Conservation (phyloP, 2,329 filamentous ascomycete genomes). For the Botrytis tulipae region DNA sequence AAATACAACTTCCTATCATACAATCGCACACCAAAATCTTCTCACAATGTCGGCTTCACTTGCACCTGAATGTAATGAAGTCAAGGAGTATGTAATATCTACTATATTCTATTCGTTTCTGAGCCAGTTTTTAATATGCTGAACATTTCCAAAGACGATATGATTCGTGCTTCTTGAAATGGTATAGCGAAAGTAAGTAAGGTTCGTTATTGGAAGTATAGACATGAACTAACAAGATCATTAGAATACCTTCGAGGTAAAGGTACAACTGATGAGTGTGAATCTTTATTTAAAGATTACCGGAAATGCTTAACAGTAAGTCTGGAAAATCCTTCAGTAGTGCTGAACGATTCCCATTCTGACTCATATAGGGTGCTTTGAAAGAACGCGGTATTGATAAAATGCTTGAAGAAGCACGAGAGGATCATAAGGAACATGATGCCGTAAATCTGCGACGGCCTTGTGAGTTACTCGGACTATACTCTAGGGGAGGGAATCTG, state of each 20-base stretch:
- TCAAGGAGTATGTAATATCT: constrained; percentile 73
- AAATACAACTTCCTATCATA: not conserved
- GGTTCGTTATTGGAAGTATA: constrained; percentile 24
- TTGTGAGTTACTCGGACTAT: constrained; percentile 32
- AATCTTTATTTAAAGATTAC: constrained; percentile 82
- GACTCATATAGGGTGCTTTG: constrained; percentile 64
- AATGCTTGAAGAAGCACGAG: constrained; percentile 85
- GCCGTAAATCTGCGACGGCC: constrained; percentile 59
- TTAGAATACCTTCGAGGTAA: constrained; percentile 86
- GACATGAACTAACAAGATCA: constrained; percentile 22
- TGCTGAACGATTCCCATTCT: constrained; percentile 2
- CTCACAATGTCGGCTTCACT: constrained; percentile 87
- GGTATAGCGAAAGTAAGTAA: constrained; percentile 93
- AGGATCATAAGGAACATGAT: constrained; percentile 87
- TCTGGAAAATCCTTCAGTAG: constrained; percentile 8
- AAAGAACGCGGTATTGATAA: constrained; percentile 90
- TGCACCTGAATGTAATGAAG: constrained; percentile 89
- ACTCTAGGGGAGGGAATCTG: not conserved
- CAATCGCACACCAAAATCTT: not conserved
- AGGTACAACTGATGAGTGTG: constrained; percentile 80
- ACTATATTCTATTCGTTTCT: not conserved
- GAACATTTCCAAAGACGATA: constrained; percentile 63
- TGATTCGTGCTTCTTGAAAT: constrained; percentile 96
- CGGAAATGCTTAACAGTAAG: constrained; percentile 77
- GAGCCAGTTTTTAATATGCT: not conserved